Conservation (phyloP, 2,329 filamentous ascomycete genomes). For the Penicillium sp. region DNA sequence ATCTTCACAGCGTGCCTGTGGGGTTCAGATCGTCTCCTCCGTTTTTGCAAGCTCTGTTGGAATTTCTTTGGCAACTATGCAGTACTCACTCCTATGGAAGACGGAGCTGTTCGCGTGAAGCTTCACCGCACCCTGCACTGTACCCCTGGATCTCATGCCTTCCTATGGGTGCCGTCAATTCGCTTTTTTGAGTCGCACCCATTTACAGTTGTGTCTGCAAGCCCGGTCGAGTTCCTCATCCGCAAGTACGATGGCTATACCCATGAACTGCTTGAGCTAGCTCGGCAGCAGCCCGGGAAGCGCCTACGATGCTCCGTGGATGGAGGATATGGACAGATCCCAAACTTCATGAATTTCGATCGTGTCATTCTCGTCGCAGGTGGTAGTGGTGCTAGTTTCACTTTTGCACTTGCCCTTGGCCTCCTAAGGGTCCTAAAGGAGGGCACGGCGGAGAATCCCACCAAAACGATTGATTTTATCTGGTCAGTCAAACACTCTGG, state of each 20-base stretch:
- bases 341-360: conserved; percentile 20
- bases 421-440: conserved; percentile 16
- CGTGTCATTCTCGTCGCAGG: conserved; percentile 21
- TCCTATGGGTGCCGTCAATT: conserved; percentile 64
- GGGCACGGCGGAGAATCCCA: not conserved
- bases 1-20: conserved; percentile 52
- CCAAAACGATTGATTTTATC: conserved; percentile 11
- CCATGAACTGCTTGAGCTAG: conserved; percentile 10
- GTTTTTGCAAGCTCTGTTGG: conserved; percentile 49
- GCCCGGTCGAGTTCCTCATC: conserved; percentile 19
- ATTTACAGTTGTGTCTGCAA: conserved; percentile 19
- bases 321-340: conserved; percentile 21
- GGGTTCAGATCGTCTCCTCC: conserved; percentile 54
- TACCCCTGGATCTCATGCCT: conserved; percentile 62
- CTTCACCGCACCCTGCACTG: conserved; percentile 54
- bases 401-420: conserved; percentile 18
- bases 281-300: conserved; percentile 12
- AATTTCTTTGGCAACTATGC: conserved; percentile 51
- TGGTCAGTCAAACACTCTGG: conserved; percentile 13
- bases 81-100: conserved; percentile 56
- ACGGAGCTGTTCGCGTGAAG: conserved; percentile 58
- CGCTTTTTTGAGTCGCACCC: conserved; percentile 59
- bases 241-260: conserved; percentile 23
- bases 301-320: conserved; percentile 21
- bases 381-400: conserved; percentile 26